Base-by-base conservation (phyloP, 495 filamentous ascomycete genomes). In the Penicillium diatomitis region DNA sequence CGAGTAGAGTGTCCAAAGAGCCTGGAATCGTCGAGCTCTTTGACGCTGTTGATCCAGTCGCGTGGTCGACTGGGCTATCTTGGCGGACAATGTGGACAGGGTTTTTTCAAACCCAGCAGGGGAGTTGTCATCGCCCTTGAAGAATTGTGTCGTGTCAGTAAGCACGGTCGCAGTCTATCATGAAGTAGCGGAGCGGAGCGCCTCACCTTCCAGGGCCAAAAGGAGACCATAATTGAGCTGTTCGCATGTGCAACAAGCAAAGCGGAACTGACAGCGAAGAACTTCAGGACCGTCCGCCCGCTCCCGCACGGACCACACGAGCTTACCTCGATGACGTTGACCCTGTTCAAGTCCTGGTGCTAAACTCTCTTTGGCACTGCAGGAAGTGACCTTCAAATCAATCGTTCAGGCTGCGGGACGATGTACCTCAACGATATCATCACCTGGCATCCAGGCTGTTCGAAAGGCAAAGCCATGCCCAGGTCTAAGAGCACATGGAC, bases 61-160 rank as follows among this genome's bases (percentile, higher is more conserved):
- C 32, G 81, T 63, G 52, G 81, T 84, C 32, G 82, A 77, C 41
- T 80, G 72, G 10, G 83, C 73, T 60, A 97, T 95, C 71, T 91
- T 95, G 30, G 71, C 72, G 9, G 90, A 82, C 38, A 98, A 78
- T 8, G 80, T 77, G 10, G 86, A 85, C 38, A 98, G 83, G 0
- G 84, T 79, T 69, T 89, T 95, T 66, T 98, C 92, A 58, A 97
- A 98, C 4, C 82, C 86, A 36, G 90, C 91, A 2, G 91, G 85
- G 55, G 90, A 95, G 63, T 79, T 85, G 57, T 87, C 81, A 50
- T 88, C 79, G 67, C 84, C 81, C 88, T 94, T 57, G 10, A 48
- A 32, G 38, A 44, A 47, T 32, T 34, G 44, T 48, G 46, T 43
- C 9, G 31, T 6, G 20, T 44, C 3, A 48, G 20, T 29, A 39